Percentiles rank a stretch among this genome's conserved stretches.
Evolutionary conservation across 2,329 filamentous ascomycete genomes (phyloP).

Genomic region (Fusarium redolens): DNA sequence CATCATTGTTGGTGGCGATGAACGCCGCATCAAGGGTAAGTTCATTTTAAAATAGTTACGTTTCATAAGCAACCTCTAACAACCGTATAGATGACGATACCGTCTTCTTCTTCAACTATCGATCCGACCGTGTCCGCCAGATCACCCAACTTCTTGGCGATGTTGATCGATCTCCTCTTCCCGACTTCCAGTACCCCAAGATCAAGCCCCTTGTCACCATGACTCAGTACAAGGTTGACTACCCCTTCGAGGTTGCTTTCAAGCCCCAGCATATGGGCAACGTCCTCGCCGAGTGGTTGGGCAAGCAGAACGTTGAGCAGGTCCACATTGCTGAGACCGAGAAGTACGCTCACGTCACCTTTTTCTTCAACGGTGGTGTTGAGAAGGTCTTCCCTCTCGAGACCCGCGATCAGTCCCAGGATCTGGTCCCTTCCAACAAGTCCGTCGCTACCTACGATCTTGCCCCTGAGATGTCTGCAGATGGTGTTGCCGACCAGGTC

Average conservation of each 20-base stretch:
- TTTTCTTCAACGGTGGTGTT: constrained; percentile 99
- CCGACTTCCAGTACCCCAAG: constrained; percentile 94
- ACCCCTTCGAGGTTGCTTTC: constrained; percentile 92
- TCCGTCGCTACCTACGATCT: constrained; percentile 92
- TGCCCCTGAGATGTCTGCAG: constrained; percentile 95
- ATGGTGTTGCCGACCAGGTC: constrained; percentile 88
- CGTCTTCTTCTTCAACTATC: constrained; percentile 99
- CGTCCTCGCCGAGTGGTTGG: constrained; percentile 96
- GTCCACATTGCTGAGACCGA: constrained; percentile 98
- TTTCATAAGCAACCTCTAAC: constrained; percentile 7
- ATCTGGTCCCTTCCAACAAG: constrained; percentile 88
- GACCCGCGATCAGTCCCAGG: constrained; percentile 83
- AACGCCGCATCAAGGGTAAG: constrained; percentile 84
- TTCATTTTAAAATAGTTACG: neutral
- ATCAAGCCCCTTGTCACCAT: constrained; percentile 89
- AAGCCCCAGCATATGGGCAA: constrained; percentile 96
- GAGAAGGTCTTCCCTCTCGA: constrained; percentile 96
- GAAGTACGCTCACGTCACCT: constrained; percentile 99
- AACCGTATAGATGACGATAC: constrained; percentile 80
- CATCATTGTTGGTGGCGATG: constrained; percentile 91
- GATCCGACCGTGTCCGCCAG: constrained; percentile 95
- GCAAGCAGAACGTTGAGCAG: constrained; percentile 89
- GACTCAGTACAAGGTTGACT: constrained; percentile 98
- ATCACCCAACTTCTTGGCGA: constrained; percentile 94
- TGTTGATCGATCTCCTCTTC: constrained; percentile 88